phyloP scores from a whole-genome alignment of 352 stramenopile genomes.

The Phytophthora podocarpi region DNA sequence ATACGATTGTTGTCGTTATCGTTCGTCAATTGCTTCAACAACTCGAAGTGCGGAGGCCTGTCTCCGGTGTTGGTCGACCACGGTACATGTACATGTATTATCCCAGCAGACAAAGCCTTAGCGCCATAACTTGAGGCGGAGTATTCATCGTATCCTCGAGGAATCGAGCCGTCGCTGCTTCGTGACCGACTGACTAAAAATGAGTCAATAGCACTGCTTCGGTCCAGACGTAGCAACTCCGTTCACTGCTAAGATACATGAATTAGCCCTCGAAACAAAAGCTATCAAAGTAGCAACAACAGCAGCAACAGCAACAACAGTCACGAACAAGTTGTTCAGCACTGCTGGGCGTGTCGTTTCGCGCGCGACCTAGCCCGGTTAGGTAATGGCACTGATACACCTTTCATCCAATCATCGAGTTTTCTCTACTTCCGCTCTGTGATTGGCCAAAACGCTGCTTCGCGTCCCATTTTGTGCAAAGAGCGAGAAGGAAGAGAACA shows the following conservation, averaged over 20 bases:
- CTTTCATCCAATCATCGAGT: slow-evolving; percentile 6
- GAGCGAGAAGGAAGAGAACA: slow-evolving; percentile 23
- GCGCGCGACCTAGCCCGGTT: slow-evolving; percentile 6
- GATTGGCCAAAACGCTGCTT: background rate
- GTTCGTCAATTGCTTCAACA: slow-evolving; percentile 8
- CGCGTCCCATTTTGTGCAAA: background rate
- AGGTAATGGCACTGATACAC: slow-evolving; percentile 11
- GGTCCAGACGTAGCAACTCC: too few species aligned
- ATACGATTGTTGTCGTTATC: background rate
- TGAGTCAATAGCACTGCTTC: too few species aligned
- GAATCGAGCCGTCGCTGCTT: slow-evolving; percentile 3
- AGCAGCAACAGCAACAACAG: too few species aligned
- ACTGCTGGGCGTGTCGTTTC: slow-evolving; percentile 6
- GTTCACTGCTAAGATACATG: too few species aligned
- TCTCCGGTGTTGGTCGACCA: slow-evolving; percentile 5
- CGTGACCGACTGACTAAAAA: too few species aligned
- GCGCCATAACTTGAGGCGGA: background rate
- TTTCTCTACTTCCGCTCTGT: background rate
- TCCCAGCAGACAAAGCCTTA: background rate
- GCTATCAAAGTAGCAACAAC: too few species aligned
- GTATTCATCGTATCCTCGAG: background rate
- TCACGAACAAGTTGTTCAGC: background rate
- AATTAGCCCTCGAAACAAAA: too few species aligned
- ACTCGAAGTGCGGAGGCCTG: background rate
- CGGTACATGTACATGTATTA: too few species aligned